Conservation (phyloP, 1,284 basidiomycete species). For the Pseudozyma sp. region DNA sequence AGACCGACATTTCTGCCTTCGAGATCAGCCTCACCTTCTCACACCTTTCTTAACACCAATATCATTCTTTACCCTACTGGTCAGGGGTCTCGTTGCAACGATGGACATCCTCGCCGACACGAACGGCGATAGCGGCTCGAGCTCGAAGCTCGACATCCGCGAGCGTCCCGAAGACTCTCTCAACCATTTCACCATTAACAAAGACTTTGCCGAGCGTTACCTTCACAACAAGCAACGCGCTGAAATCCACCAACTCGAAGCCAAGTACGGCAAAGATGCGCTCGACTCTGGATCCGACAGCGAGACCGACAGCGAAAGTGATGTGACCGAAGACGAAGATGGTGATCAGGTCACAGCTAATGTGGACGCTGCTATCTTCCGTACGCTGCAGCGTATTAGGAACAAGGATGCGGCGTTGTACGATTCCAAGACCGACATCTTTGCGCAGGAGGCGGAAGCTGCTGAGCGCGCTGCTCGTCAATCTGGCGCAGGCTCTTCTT, state of each 20-base stretch:
- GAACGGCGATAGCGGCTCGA: not conserved
- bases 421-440: conserved; percentile 71
- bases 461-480: conserved; percentile 26
- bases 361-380: conserved; percentile 92
- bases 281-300: conserved; percentile 37
- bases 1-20: not conserved
- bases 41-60: not conserved
- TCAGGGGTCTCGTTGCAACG: not conserved
- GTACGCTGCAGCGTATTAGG: conserved; percentile 87
- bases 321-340: conserved; percentile 91
- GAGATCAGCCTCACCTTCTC: not conserved
- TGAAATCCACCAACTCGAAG: conserved; percentile 61
- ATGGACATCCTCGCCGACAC: conserved; percentile 46
- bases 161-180: conserved; percentile 44
- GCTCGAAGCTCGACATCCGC: conserved; percentile 40
- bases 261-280: conserved; percentile 56
- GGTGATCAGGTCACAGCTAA: conserved; percentile 94
- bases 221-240: conserved; percentile 65
- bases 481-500: conserved; percentile 11
- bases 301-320: conserved; percentile 67
- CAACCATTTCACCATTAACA: conserved; percentile 60
- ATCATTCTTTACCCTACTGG: not conserved
- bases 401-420: conserved; percentile 87
- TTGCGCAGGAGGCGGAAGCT: conserved; percentile 53
- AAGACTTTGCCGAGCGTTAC: conserved; percentile 64